Evolutionary conservation across 192 early-diverging fungal species (phyloP).

Genomic region (Chytriomyces sp.): DNA sequence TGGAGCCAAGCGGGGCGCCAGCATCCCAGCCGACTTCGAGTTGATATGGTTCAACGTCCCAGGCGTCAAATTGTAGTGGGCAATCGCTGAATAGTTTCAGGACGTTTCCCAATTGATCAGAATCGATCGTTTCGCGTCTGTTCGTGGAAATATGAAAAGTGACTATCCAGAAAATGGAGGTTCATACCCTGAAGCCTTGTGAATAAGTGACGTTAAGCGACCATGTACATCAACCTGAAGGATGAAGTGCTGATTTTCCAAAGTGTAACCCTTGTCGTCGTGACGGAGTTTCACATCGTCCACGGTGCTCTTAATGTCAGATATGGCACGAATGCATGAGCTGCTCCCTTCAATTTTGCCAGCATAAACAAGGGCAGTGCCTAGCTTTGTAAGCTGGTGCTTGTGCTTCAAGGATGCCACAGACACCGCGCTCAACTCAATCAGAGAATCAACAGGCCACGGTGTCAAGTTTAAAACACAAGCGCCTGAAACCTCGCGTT

Average conservation of each 20-base stretch:
- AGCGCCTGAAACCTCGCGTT: neutral
- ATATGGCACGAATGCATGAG: neutral
- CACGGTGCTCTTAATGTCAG: neutral
- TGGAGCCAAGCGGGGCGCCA: slow-evolving; percentile 39
- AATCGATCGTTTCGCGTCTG: slow-evolving; percentile 56
- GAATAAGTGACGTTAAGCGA: slow-evolving; percentile 1
- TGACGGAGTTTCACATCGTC: slow-evolving; percentile 4
- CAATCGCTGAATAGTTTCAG: slow-evolving; percentile 84
- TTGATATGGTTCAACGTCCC: slow-evolving; percentile 88
- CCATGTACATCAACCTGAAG: slow-evolving; percentile 8
- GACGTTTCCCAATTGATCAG: slow-evolving; percentile 64
- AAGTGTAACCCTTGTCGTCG: neutral
- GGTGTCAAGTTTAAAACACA: slow-evolving; percentile 43
- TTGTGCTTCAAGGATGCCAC: neutral
- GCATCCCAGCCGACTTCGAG: slow-evolving; percentile 76
- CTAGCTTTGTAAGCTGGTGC: slow-evolving; percentile 23
- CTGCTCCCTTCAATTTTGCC: neutral
- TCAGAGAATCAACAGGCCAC: slow-evolving; percentile 28
- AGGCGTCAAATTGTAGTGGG: slow-evolving; percentile 63
- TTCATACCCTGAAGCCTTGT: neutral
- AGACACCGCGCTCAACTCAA: slow-evolving; percentile 21
- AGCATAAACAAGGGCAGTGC: slow-evolving; percentile 18
- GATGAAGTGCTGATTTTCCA: slow-evolving; percentile 2
- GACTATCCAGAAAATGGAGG: neutral
- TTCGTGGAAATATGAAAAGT: neutral